These are phyloP conservation scores for Schizophyllum commune DNA, from an alignment of 1,284 basidiomycete species.

Conservation along the genomic window DNA sequence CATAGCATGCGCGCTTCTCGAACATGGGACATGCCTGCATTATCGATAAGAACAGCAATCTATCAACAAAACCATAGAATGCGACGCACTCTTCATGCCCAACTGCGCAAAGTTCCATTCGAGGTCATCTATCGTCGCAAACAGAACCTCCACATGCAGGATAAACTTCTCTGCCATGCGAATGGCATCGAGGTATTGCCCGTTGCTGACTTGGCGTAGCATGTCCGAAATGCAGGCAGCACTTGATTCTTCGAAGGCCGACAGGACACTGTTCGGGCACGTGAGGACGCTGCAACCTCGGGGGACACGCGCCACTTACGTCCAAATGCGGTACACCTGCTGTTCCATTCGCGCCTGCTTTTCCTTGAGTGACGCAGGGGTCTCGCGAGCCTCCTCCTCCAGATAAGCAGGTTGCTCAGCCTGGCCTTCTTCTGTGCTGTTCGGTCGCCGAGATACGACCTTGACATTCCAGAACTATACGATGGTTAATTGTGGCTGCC, in stretches of 20 bases:
- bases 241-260: constrained; percentile 96
- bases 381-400: constrained; percentile 78
- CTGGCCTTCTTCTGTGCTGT: constrained; percentile 47
- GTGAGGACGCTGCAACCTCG: constrained; percentile 6
- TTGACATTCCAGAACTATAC: constrained; percentile 97
- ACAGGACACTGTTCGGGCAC: constrained; percentile 63
- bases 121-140: constrained; percentile 95
- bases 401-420: constrained; percentile 44
- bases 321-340: constrained; percentile 98
- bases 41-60: constrained; percentile 9
- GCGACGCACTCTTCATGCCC: constrained; percentile 70
- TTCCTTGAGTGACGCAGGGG: constrained; percentile 78
- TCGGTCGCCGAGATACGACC: constrained; percentile 73
- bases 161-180: constrained; percentile 99
- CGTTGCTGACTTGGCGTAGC: constrained; percentile 94
- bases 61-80: constrained; percentile 2
- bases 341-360: constrained; percentile 95
- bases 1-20: constrained; percentile 98
- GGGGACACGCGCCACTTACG: constrained; percentile 38
- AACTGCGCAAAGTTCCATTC: constrained; percentile 84
- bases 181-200: constrained; percentile 93
- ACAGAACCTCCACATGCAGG: constrained; percentile 95
- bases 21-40: constrained; percentile 91
- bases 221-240: constrained; percentile 99
- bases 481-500: constrained; percentile 10